These are phyloP conservation scores for Volvariella volvacea DNA, from an alignment of 1,284 basidiomycete genomes.

Conservation along the genomic window DNA sequence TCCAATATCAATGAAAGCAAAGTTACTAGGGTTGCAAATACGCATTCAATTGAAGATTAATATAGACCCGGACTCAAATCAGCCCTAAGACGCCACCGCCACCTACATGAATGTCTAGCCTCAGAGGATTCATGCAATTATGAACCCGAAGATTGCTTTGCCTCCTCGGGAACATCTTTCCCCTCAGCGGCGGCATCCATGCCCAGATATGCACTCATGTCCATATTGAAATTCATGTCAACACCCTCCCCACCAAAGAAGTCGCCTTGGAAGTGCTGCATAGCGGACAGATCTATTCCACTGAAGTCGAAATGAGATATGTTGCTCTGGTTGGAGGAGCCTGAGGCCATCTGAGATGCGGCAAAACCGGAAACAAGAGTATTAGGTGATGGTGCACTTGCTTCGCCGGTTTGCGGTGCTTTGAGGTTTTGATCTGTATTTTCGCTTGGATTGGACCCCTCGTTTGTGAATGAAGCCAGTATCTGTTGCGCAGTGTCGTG, in stretches of 20 bases:
- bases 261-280: slow-evolving; percentile 8
- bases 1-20: too few species aligned
- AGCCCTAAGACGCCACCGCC: too few species aligned
- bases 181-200: background rate
- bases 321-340: slow-evolving; percentile 2
- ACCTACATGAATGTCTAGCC: too few species aligned
- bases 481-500: too few species aligned
- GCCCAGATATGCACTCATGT: slow-evolving; percentile 18
- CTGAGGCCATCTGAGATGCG: slow-evolving; percentile 13
- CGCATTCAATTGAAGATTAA: too few species aligned
- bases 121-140: too few species aligned
- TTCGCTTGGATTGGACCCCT: too few species aligned
- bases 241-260: slow-evolving; percentile 26
- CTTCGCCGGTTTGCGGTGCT: slow-evolving; percentile 6
- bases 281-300: slow-evolving; percentile 27
- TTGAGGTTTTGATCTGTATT: slow-evolving; percentile 5
- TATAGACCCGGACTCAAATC: too few species aligned
- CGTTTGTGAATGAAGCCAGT: too few species aligned
- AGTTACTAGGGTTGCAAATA: too few species aligned
- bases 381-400: slow-evolving; percentile 27
- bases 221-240: slow-evolving; percentile 21
- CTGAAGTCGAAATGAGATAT: slow-evolving; percentile 34
- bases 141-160: background rate
- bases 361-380: slow-evolving; percentile 32
- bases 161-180: background rate